phyloP scores from a whole-genome alignment of 345 rosid genomes.

The Camelina laxa region DNA sequence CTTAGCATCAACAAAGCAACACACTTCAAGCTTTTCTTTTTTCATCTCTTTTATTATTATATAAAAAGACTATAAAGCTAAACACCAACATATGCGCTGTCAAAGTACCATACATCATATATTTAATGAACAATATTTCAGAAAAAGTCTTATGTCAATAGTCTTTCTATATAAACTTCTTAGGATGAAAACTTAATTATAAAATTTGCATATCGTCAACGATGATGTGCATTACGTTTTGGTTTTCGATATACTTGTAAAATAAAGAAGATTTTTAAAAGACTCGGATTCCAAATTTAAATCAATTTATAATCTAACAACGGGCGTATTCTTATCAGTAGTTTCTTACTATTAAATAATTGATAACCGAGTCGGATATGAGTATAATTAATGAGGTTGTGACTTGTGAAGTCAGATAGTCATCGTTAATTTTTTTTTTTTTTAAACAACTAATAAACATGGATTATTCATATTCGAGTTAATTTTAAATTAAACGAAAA shows the following conservation, averaged over 20 bases:
- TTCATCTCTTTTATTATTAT: neutral
- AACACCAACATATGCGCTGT: conserved; percentile 33
- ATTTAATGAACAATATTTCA: conserved; percentile 11
- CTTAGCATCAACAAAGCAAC: conserved; percentile 37
- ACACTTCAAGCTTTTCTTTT: conserved; percentile 26
- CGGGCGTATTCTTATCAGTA: no score
- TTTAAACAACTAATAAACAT: no score
- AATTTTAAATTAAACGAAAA: neutral
- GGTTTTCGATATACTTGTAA: neutral
- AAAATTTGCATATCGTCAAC: neutral
- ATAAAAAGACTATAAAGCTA: conserved; percentile 34
- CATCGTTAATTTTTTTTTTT: neutral
- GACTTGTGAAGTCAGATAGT: neutral
- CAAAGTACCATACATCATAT: conserved; percentile 14
- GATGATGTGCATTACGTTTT: neutral
- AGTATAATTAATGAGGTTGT: neutral
- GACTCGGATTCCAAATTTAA: neutral
- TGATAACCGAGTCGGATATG: no score
- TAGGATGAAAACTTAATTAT: neutral
- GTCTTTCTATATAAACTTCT: conserved; percentile 17
- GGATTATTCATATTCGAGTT: no score
- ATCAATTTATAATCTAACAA: neutral
- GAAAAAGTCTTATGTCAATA: neutral
- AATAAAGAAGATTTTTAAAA: neutral
- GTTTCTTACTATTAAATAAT: no score